These are phyloP conservation scores for Saturnispora ahearnii DNA, from an alignment of 805 yeast species.

Conservation along the genomic window DNA sequence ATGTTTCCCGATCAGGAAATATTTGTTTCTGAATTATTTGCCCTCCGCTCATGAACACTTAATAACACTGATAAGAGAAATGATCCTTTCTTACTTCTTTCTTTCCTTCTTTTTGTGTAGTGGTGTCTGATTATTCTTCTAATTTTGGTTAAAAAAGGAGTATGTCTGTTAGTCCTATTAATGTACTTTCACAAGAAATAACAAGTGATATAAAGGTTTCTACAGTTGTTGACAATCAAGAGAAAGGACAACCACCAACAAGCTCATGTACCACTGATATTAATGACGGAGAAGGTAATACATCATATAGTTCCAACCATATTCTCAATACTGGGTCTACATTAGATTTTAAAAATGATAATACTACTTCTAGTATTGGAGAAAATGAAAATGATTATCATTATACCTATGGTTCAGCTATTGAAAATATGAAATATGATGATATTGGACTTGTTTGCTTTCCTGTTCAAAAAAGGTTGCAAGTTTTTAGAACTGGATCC, in stretches of 20 bases:
- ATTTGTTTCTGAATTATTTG: background rate
- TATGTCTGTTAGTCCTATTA: slow-evolving; percentile 1
- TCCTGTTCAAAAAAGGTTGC: slow-evolving; percentile 24
- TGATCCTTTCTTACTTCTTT: background rate
- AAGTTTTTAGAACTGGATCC: slow-evolving; percentile 48
- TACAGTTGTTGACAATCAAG: background rate
- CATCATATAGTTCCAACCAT: background rate
- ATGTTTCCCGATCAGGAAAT: background rate
- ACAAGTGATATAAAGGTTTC: slow-evolving; percentile 6
- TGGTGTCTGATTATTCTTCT: background rate
- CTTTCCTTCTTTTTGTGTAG: background rate
- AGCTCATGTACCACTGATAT: background rate
- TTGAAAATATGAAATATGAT: slow-evolving; percentile 17
- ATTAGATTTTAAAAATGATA: background rate
- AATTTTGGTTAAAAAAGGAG: background rate
- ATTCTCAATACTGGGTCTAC: background rate
- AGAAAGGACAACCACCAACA: background rate
- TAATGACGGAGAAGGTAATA: background rate
- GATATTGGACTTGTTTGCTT: slow-evolving; percentile 25
- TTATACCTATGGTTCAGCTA: slow-evolving; percentile 24
- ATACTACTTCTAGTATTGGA: slow-evolving; percentile 4
- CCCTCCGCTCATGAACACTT: background rate
- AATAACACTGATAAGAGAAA: no score
- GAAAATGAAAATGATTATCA: slow-evolving; percentile 16
- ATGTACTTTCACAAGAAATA: background rate